Conservation (phyloP, 2,329 filamentous ascomycete species). For the Thermoascus crustaceus region DNA sequence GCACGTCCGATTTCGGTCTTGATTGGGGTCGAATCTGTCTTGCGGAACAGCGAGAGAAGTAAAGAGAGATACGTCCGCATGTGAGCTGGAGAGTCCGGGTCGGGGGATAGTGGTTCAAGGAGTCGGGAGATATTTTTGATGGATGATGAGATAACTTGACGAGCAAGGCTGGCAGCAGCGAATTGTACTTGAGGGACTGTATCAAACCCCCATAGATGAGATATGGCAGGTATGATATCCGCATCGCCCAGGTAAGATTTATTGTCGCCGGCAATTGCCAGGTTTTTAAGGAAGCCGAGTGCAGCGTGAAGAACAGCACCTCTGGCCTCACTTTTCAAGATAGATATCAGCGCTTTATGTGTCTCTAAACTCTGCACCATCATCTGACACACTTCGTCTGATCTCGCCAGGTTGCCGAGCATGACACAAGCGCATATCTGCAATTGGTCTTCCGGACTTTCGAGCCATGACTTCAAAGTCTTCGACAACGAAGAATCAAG, state of each 20-base stretch:
- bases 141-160: slow-evolving; percentile 32
- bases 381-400: slow-evolving; percentile 33
- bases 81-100: slow-evolving; percentile 20
- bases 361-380: slow-evolving; percentile 34
- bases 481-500: slow-evolving; percentile 29
- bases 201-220: slow-evolving; percentile 33
- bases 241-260: slow-evolving; percentile 29
- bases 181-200: slow-evolving; percentile 39
- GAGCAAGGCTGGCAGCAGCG: slow-evolving; percentile 33
- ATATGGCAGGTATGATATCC: slow-evolving; percentile 31
- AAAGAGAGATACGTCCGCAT: slow-evolving; percentile 32
- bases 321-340: slow-evolving; percentile 31
- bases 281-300: slow-evolving; percentile 41
- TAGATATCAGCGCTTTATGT: slow-evolving; percentile 32
- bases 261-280: slow-evolving; percentile 38
- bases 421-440: slow-evolving; percentile 40
- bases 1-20: slow-evolving; percentile 41
- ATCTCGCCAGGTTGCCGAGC: slow-evolving; percentile 40
- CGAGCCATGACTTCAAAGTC: slow-evolving; percentile 34
- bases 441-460: slow-evolving; percentile 32
- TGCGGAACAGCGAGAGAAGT: slow-evolving; percentile 34
- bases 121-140: slow-evolving; percentile 30
- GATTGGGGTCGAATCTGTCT: slow-evolving; percentile 37
- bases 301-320: slow-evolving; percentile 37
- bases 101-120: slow-evolving; percentile 23